Evolutionary conservation across 441 rosid species (phyloP), one percentile per base, ranked within the genome.

Genomic region (Jatropha multifida): DNA sequence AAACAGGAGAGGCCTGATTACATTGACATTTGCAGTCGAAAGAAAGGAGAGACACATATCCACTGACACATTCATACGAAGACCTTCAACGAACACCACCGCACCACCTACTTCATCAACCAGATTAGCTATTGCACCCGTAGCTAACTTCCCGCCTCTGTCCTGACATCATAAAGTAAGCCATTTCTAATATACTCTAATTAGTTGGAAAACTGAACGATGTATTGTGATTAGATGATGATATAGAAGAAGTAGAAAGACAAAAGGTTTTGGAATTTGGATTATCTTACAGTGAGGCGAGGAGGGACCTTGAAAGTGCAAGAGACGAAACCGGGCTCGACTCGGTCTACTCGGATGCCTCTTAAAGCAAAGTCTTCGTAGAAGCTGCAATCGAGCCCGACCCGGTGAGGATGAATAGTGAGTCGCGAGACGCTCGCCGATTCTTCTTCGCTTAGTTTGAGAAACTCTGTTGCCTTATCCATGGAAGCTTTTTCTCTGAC

Each of bases 31-130:
- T 27, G 97, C 97, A 65, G 83, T 48, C n/a, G 92, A 90, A 52
- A 93, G 90, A 76, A 88, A 88, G 0, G 92, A 88, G 64, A 95
- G 89, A 0, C 93, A 86, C 94, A 95, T 93, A 81, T 92, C 94
- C 46, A 92, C 97, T 0, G 97, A 90, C 27, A 95, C 94, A 44
- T 78, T 80, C 86, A 86, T 81, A 0, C 94, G 92, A 48, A 85
- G 81, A 76, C 93, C 94, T 80, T 89, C 91, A 0, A 80, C 87
- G n/a, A 85, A 75, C 54, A 87, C 85, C 69, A 85, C 88, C 18
- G 94, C 84, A 48, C 87, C 89, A n/a, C 98, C 98, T 59, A 92
- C 86, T 60, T 92, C 96, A 76, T 93, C 99, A 18, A 93, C 90
- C 23, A 93, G 88, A 81, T 90, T 92, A 4, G 90, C 95, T 65